phyloP scores from a whole-genome alignment of 495 filamentous ascomycete genomes.

The Penicillium odoratum region DNA sequence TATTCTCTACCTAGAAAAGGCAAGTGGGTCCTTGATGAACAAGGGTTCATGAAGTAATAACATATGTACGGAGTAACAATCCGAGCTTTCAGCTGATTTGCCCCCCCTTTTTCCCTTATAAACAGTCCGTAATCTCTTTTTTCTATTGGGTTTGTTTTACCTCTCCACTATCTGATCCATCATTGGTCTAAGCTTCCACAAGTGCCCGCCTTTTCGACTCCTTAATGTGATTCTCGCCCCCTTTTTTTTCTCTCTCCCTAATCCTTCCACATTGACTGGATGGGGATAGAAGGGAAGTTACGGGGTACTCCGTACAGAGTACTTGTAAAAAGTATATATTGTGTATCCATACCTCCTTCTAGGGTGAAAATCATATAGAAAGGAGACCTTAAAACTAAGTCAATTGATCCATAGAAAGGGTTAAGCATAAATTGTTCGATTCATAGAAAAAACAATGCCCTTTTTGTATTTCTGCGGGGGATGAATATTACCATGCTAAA shows the following conservation, averaged over 20 bases:
- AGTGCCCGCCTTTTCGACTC: constrained; percentile 13
- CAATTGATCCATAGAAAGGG: background rate
- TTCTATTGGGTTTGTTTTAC: no score
- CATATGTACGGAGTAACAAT: no score
- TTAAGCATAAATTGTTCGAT: background rate
- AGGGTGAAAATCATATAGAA: no score
- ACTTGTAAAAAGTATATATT: no score
- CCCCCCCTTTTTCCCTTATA: constrained; percentile 13
- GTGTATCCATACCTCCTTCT: no score
- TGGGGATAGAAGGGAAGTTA: no score
- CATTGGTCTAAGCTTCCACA: constrained; percentile 19
- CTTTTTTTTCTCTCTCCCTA: background rate
- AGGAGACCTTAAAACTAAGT: no score
- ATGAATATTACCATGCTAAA: background rate
- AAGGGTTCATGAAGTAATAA: background rate
- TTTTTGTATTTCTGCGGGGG: constrained; percentile 2
- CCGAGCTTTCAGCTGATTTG: constrained; percentile 7
- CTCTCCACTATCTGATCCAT: constrained; percentile 4
- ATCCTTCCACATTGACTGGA: background rate
- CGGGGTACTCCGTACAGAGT: no score
- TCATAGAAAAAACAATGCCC: constrained; percentile 7
- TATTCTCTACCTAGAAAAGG: no score
- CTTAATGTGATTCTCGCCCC: constrained; percentile 7
- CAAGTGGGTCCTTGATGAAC: no score
- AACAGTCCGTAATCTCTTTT: background rate